Conservation (phyloP, 2,329 filamentous ascomycete genomes). For the Fusarium incarnatum region DNA sequence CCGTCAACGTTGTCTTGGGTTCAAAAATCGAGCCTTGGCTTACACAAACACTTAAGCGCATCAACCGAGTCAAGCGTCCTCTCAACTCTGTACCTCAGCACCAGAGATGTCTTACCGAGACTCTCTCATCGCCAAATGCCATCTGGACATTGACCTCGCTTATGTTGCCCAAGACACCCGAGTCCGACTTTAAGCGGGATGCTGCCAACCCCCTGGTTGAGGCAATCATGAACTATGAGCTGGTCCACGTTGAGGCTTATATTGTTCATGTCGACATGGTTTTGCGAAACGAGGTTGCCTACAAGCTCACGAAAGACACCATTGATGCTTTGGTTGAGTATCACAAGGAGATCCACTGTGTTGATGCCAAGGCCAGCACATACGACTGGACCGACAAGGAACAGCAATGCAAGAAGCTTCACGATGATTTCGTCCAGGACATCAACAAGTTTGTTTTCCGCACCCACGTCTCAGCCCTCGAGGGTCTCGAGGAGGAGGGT, state of each 20-base stretch:
- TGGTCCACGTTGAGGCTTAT: constrained; percentile 95
- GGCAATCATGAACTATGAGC: constrained; percentile 90
- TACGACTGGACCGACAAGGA: constrained; percentile 98
- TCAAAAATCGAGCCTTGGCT: constrained; percentile 96
- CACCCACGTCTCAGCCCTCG: constrained; percentile 86
- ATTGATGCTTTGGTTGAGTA: constrained; percentile 95
- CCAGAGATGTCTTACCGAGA: constrained; percentile 94
- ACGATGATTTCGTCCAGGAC: constrained; percentile 95
- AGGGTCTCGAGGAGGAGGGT: constrained; percentile 96
- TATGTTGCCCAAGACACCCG: constrained; percentile 91
- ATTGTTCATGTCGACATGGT: constrained; percentile 99
- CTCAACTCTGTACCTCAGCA: constrained; percentile 97
- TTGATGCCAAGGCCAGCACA: constrained; percentile 87
- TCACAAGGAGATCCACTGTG: constrained; percentile 94
- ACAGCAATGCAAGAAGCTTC: constrained; percentile 93
- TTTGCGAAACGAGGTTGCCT: constrained; percentile 94
- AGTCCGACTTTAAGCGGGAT: constrained; percentile 85
- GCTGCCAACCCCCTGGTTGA: constrained; percentile 70
- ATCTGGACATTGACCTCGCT: constrained; percentile 95
- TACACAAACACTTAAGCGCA: constrained; percentile 94
- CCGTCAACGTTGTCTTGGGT: constrained; percentile 93
- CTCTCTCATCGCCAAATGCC: constrained; percentile 86
- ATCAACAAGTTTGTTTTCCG: constrained; percentile 98
- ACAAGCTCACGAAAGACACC: constrained; percentile 94
- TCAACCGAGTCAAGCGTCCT: constrained; percentile 95